phyloP scores from a whole-genome alignment of 441 rosid genomes.

The Euphorbia celastroides region DNA sequence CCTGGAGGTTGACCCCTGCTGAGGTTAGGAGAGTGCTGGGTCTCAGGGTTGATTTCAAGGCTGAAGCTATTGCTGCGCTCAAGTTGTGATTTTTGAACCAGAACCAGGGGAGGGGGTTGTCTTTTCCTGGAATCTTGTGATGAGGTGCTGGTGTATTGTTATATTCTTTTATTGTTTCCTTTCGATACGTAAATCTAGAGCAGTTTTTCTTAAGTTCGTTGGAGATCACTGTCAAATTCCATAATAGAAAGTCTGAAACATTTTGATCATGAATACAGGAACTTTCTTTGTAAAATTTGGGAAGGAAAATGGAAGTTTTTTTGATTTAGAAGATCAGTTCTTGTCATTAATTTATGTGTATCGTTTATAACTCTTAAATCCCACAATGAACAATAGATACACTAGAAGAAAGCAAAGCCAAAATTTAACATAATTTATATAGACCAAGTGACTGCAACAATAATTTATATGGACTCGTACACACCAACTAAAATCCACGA shows the following conservation, averaged over 20 bases:
- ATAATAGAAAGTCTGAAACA: neutral
- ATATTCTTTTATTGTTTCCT: conserved; percentile 4
- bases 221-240: neutral
- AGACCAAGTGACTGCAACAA: conserved; percentile 16
- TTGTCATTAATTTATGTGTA: too few relatives aligned
- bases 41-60: conserved; percentile 77
- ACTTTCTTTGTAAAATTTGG: conserved; percentile 1
- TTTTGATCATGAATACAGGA: neutral
- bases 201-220: neutral
- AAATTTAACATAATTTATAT: conserved; percentile 17
- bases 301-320: too few relatives aligned
- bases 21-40: conserved; percentile 86
- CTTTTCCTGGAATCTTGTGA: neutral
- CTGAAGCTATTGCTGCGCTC: conserved; percentile 80
- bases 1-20: conserved; percentile 96
- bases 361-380: too few relatives aligned
- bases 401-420: conserved; percentile 5
- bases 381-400: conserved; percentile 9
- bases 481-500: conserved; percentile 10
- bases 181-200: neutral
- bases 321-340: too few relatives aligned
- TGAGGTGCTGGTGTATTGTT: neutral
- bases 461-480: conserved; percentile 8
- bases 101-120: neutral
- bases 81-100: conserved; percentile 48